phyloP scores from a whole-genome alignment of 768 basidiomycete species.

The Calocybe cyanea region DNA sequence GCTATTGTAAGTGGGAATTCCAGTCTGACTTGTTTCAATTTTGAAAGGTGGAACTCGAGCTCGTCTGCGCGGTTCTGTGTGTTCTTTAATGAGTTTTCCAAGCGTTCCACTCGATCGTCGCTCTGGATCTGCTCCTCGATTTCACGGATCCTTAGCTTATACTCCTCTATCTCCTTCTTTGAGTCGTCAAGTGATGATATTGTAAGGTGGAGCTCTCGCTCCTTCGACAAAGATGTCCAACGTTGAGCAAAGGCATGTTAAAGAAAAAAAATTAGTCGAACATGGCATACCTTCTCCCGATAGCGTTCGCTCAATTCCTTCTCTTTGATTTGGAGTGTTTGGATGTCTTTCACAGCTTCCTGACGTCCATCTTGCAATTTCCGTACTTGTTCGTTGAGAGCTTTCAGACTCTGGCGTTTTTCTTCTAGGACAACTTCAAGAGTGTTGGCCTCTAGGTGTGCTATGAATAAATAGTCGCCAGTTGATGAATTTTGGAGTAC shows the following conservation, averaged over 20 bases:
- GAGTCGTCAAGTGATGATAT: constrained; percentile 50
- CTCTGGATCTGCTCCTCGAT: constrained; percentile 80
- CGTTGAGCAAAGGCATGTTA: constrained; percentile 14
- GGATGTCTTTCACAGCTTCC: constrained; percentile 34
- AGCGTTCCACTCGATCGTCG: constrained; percentile 74
- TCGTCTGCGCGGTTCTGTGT: constrained; percentile 81
- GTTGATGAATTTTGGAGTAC: constrained; percentile 10
- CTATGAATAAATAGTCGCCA: neutral
- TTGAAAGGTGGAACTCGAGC: constrained; percentile 77
- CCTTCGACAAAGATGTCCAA: constrained; percentile 38
- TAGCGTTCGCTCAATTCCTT: constrained; percentile 49
- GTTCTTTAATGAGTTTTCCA: constrained; percentile 71
- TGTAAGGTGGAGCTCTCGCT: constrained; percentile 71
- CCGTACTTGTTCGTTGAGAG: constrained; percentile 38
- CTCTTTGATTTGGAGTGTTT: constrained; percentile 44
- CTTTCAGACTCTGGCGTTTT: constrained; percentile 37
- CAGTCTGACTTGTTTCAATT: constrained; percentile 66
- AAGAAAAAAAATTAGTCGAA: too few species aligned
- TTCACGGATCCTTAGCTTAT: constrained; percentile 59
- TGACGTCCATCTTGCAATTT: constrained; percentile 37
- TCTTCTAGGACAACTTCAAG: constrained; percentile 37
- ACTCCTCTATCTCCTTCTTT: constrained; percentile 49
- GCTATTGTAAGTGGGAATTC: neutral
- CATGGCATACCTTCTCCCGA: constrained; percentile 53
- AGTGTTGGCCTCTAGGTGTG: constrained; percentile 37